A percentile compares a stretch with the other conserved stretches of the same genome.
phyloP scores from a whole-genome alignment of 2,329 filamentous ascomycete species.

The Grosmannia clavigera region DNA sequence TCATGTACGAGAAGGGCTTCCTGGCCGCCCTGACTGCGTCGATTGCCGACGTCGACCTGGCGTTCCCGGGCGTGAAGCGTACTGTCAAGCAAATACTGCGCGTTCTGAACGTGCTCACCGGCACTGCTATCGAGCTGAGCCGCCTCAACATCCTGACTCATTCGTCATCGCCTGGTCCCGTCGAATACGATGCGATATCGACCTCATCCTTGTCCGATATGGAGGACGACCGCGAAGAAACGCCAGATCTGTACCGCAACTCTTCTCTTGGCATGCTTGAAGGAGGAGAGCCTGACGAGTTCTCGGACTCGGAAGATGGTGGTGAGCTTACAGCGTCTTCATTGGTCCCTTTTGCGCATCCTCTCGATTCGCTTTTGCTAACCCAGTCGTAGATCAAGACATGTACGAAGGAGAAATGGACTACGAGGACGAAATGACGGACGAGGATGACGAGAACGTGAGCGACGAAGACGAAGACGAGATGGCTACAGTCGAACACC shows the following conservation, averaged over 20 bases:
- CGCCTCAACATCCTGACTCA: constrained; percentile 56
- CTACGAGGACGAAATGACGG: constrained; percentile 87
- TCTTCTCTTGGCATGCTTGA: constrained; percentile 93
- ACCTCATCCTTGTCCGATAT: constrained; percentile 81
- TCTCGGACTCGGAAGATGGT: constrained; percentile 53
- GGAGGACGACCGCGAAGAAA: constrained; percentile 81
- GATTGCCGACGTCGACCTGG: constrained; percentile 89
- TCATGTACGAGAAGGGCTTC: constrained; percentile 99
- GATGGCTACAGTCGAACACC: constrained; percentile 75
- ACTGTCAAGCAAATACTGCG: constrained; percentile 94
- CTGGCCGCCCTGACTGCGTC: constrained; percentile 79
- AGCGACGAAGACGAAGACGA: constrained; percentile 66
- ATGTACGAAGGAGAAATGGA: constrained; percentile 93
- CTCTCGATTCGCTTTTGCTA: background rate
- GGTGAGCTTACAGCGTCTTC: background rate
- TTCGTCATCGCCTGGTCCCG: constrained; percentile 53
- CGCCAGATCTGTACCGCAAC: constrained; percentile 92
- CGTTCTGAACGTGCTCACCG: constrained; percentile 75
- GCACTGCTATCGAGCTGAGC: constrained; percentile 76
- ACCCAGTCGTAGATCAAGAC: constrained; percentile 58
- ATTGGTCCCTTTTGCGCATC: background rate
- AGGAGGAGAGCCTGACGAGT: constrained; percentile 58
- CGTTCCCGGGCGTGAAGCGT: constrained; percentile 83
- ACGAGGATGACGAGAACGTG: constrained; percentile 48
- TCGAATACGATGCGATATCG: constrained; percentile 80